These are phyloP conservation scores for Ceratocystiopsis brevicomis DNA, from an alignment of 2,329 filamentous ascomycete genomes.

Conservation along the genomic window DNA sequence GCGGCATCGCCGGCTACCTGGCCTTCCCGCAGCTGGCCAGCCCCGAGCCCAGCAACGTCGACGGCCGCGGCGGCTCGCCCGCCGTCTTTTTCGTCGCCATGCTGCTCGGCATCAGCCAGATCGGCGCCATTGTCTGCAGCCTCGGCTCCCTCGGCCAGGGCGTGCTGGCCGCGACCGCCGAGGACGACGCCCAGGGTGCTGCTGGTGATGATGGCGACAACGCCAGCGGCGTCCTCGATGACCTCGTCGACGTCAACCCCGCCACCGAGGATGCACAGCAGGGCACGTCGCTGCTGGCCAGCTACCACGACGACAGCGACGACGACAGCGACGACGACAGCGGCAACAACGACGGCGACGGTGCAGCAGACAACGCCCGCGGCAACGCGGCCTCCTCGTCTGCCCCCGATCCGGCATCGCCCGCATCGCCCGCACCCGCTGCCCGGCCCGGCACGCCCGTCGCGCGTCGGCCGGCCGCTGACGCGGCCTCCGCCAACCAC, in stretches of 20 bases:
- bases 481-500: background rate
- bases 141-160: constrained; percentile 73
- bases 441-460: background rate
- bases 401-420: too few relatives aligned
- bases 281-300: constrained; percentile 21
- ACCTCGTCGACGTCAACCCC: constrained; percentile 1
- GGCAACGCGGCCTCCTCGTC: too few relatives aligned
- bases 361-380: too few relatives aligned
- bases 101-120: constrained; percentile 79
- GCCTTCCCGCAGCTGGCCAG: constrained; percentile 58
- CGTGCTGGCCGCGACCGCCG: constrained; percentile 32
- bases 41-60: constrained; percentile 48
- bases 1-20: constrained; percentile 63
- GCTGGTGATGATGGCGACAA: constrained; percentile 9
- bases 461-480: background rate
- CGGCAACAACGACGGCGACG: background rate
- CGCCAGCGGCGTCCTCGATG: constrained; percentile 5
- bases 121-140: constrained; percentile 89
- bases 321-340: background rate
- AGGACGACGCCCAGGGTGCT: constrained; percentile 4
- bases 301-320: constrained; percentile 3
- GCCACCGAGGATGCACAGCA: constrained; percentile 14
- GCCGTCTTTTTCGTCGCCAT: constrained; percentile 59
- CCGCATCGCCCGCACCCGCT: too few relatives aligned
- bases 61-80: constrained; percentile 47